Base-by-base conservation (phyloP, 2,329 filamentous ascomycete species). In the Albophoma yamanashiensis region DNA sequence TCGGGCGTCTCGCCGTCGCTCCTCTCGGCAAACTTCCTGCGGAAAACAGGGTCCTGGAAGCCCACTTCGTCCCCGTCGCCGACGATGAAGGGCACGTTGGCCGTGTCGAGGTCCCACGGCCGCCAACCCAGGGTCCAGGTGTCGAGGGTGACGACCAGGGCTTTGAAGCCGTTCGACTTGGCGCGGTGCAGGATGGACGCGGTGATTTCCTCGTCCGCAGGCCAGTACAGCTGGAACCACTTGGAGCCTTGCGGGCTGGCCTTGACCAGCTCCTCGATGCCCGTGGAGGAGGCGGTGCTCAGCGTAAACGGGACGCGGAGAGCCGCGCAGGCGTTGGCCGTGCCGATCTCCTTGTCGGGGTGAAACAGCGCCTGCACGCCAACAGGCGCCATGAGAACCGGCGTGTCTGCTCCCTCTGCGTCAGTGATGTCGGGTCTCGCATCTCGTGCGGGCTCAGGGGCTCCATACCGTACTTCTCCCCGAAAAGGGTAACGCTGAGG, bases 141-240 rank as follows among this genome's bases (percentile, higher is more conserved):
- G 70, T 92, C 89, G 0, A 91, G 76, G 0, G 89, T 92, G 0
- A 92, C 85, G 8, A 91, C 82, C 0, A 91, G 76, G 0, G 85
- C 86, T 40, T 78, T 79, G 72, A 80, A 91, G 1, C 87, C 88
- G 39, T 76, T 79, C 0, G 73, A 76, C 67, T 83, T 84, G 0
- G 87, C 89, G 0, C 87, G 79, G 1, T 72, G 68, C 5, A 91
- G 76, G 20, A 91, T 73, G 1, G 83, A 88, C 0, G 79, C 74
- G 0, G 88, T 91, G 59, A 91, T 76, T 3, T 86, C 82, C 58
- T 91, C 80, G 59, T 83, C 81, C 25, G 78, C 73, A 0, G 88
- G 88, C 86, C 87, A 91, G 74, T 92, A 92, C 0, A 92, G 79
- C 68, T 92, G 89, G 69, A 81, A 92, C 86, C 87, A 92, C 14